Conservation (phyloP, 2,329 filamentous ascomycete genomes). For the Zymoseptoria ardabiliae region DNA sequence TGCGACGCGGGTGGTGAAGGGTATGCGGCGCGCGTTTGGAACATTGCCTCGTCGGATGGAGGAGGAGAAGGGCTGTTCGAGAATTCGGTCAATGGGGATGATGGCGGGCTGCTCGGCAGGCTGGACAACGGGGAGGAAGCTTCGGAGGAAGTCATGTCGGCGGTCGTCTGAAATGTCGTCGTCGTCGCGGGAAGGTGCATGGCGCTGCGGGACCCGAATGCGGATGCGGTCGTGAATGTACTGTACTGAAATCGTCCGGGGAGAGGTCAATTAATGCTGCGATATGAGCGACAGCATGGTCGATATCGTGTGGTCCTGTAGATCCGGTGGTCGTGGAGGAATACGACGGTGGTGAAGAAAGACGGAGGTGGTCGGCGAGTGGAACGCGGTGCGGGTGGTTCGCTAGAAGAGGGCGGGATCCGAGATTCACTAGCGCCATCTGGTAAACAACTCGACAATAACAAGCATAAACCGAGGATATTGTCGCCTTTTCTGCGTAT, state of each 20-base stretch:
- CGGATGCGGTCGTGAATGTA: not conserved
- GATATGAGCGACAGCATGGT: not conserved
- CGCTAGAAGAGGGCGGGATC: no score
- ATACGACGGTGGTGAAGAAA: not conserved
- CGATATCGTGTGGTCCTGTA: no score
- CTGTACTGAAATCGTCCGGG: not conserved
- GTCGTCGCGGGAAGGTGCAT: constrained; percentile 10
- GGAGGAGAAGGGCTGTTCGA: constrained; percentile 13
- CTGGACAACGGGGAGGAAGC: constrained; percentile 20
- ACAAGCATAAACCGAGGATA: no score
- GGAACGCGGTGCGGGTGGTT: not conserved
- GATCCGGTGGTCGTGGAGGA: not conserved
- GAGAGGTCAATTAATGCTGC: not conserved
- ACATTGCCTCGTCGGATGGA: constrained; percentile 9
- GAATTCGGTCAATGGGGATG: constrained; percentile 11
- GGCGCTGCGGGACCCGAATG: not conserved
- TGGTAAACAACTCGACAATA: no score
- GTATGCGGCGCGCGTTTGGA: constrained; percentile 26
- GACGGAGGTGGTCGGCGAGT: not conserved
- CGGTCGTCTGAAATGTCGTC: constrained; percentile 12
- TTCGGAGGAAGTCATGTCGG: constrained; percentile 6
- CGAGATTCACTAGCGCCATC: not conserved
- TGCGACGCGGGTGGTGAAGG: constrained; percentile 37
- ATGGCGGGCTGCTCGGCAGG: constrained; percentile 21
- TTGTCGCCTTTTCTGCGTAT: no score